A percentile compares a stretch with the other conserved stretches of the same genome.
Evolutionary conservation across 345 rosid species (phyloP).

Genomic region (Ceriops tagal): DNA sequence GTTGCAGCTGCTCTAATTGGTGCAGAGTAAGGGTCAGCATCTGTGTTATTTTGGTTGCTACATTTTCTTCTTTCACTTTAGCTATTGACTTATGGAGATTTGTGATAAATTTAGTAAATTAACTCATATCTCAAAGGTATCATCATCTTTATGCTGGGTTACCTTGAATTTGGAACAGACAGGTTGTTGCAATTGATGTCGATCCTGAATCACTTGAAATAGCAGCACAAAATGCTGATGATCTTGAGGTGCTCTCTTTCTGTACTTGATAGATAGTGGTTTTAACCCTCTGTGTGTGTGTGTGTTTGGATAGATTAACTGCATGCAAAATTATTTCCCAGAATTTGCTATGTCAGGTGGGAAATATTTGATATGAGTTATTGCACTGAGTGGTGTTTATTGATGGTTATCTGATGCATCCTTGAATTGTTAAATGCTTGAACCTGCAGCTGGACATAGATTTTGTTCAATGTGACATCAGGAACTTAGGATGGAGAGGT

Average conservation of each 20-base stretch:
- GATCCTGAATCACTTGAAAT: conserved; percentile 72
- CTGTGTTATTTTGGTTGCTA: neutral
- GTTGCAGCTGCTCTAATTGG: conserved; percentile 85
- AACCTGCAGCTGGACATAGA: conserved; percentile 69
- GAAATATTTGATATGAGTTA: neutral
- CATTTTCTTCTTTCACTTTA: neutral
- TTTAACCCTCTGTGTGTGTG: neutral
- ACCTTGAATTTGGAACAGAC: conserved; percentile 36
- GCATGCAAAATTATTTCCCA: neutral
- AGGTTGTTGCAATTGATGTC: conserved; percentile 72
- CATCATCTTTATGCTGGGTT: neutral
- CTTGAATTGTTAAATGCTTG: conserved; percentile 8
- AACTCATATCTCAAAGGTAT: neutral
- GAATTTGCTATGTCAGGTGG: neutral
- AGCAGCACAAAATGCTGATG: conserved; percentile 72
- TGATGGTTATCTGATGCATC: conserved; percentile 16
- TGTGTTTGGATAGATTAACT: no score
- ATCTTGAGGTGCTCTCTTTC: conserved; percentile 58
- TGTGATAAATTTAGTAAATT: neutral
- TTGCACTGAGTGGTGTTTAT: neutral
- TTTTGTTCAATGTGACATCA: conserved; percentile 67
- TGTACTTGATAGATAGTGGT: neutral
- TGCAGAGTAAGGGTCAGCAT: conserved; percentile 58
- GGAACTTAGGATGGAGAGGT: conserved; percentile 70
- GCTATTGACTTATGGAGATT: neutral